Evolutionary conservation across 192 early-diverging fungal species (phyloP).

Genomic region (Oehlia diaphana): DNA sequence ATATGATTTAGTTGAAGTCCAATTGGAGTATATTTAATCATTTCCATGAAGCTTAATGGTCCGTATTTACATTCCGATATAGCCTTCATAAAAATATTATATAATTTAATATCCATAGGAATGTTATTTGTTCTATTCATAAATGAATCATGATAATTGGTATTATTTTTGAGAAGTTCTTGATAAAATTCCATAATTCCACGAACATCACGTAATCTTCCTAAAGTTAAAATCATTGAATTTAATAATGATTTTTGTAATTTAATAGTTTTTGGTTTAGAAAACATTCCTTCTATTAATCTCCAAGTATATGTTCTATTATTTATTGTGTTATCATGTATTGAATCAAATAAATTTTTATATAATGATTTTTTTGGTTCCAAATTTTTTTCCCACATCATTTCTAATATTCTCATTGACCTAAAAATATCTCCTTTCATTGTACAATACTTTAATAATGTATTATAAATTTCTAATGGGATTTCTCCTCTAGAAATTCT

Average conservation of each 20-base stretch:
- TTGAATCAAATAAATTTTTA: constrained; percentile 6
- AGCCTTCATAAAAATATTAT: constrained; percentile 17
- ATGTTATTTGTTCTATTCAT: background rate
- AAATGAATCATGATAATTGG: background rate
- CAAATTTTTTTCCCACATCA: constrained; percentile 21
- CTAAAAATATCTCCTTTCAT: background rate
- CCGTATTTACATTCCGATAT: background rate
- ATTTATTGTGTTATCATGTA: background rate
- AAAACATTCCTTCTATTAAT: constrained; percentile 1
- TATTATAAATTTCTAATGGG: constrained; percentile 8
- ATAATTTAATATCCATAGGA: constrained; percentile 4
- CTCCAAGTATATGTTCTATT: constrained; percentile 8
- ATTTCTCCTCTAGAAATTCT: constrained; percentile 3
- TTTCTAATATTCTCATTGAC: constrained; percentile 1
- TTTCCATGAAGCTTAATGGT: background rate
- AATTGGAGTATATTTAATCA: constrained; percentile 7
- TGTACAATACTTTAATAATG: background rate
- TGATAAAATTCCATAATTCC: constrained; percentile 21
- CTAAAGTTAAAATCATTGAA: constrained; percentile 14
- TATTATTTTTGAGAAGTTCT: background rate
- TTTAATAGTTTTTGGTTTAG: constrained; percentile 3
- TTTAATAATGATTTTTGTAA: constrained; percentile 11
- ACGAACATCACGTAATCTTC: constrained; percentile 4
- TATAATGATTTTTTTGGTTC: constrained; percentile 13
- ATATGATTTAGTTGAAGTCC: constrained; percentile 12